phyloP scores from a whole-genome alignment of 345 rosid genomes.

The Cardamine occulta region DNA sequence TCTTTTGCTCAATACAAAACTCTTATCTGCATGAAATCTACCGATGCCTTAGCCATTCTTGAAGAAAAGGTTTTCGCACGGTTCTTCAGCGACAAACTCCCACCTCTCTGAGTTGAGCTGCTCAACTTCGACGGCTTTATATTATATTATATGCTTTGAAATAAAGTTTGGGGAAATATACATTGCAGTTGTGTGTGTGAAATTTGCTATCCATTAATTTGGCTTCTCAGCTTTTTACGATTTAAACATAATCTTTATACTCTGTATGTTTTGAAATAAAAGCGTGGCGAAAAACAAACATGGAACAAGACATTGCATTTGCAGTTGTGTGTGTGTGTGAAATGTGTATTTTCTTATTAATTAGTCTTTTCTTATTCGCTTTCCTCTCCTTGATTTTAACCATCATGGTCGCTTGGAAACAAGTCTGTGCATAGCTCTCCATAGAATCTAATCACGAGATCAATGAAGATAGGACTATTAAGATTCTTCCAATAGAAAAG shows the following conservation, averaged over 20 bases:
- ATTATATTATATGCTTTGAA: neutral
- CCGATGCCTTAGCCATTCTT: neutral
- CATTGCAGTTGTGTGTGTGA: neutral
- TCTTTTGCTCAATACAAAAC: neutral
- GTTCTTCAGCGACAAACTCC: neutral
- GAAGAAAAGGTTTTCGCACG: neutral
- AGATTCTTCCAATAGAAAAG: slow-evolving; percentile 76
- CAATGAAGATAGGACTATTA: slow-evolving; percentile 64
- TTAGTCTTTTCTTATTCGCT: no score
- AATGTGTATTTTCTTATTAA: no score
- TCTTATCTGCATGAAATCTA: neutral
- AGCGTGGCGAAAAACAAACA: neutral
- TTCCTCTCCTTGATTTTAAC: neutral
- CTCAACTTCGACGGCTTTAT: neutral
- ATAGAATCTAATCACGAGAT: slow-evolving; percentile 72
- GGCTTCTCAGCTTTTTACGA: neutral
- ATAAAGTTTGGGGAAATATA: neutral
- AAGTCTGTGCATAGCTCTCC: slow-evolving; percentile 72
- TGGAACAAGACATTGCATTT: neutral
- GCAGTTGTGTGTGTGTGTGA: neutral
- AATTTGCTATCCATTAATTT: neutral
- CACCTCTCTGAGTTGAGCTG: neutral
- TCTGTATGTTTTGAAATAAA: neutral
- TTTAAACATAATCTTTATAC: neutral
- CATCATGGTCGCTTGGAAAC: slow-evolving; percentile 22